Conservation (phyloP, 78 protist genomes). For the Parvularia atlantis region DNA sequence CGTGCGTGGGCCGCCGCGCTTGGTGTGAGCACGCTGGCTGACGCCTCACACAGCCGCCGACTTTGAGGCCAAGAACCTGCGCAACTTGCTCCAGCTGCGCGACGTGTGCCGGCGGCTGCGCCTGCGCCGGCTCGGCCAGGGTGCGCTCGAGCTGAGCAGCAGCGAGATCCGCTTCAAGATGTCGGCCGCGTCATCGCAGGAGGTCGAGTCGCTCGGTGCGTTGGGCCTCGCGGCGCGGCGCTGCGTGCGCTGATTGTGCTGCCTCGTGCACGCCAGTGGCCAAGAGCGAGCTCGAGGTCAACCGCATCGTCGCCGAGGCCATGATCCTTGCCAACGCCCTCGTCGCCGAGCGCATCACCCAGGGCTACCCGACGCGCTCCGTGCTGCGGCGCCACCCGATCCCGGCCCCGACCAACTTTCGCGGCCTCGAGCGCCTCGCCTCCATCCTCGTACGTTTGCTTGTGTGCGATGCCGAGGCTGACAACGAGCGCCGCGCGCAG, state of each 20-base stretch:
- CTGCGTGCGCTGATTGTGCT: background rate
- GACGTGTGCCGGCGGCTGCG: constrained; percentile 1
- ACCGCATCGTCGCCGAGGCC: constrained; percentile 79
- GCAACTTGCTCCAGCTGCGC: constrained; percentile 3
- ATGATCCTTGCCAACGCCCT: constrained; percentile 90
- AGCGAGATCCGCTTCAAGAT: constrained; percentile 19
- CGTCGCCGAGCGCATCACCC: constrained; percentile 68
- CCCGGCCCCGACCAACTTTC: too few relatives aligned
- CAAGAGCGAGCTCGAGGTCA: constrained; percentile 43
- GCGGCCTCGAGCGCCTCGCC: too few relatives aligned
- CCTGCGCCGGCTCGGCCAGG: constrained; percentile 6
- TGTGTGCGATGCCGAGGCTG: too few relatives aligned
- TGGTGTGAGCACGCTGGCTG: too few relatives aligned
- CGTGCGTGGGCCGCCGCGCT: constrained; percentile 5
- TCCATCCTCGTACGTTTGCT: too few relatives aligned
- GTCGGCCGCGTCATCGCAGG: background rate
- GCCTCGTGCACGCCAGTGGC: constrained; percentile 1
- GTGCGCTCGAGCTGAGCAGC: constrained; percentile 38
- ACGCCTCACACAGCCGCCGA: too few relatives aligned
- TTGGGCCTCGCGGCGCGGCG: background rate
- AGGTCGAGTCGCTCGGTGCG: background rate
- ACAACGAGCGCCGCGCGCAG: too few relatives aligned
- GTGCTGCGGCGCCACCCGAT: constrained; percentile 69
- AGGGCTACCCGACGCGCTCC: constrained; percentile 45
- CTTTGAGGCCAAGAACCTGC: constrained; percentile 4